Conservation (phyloP, 495 filamentous ascomycete genomes). For the Penicillium maclennaniae region DNA sequence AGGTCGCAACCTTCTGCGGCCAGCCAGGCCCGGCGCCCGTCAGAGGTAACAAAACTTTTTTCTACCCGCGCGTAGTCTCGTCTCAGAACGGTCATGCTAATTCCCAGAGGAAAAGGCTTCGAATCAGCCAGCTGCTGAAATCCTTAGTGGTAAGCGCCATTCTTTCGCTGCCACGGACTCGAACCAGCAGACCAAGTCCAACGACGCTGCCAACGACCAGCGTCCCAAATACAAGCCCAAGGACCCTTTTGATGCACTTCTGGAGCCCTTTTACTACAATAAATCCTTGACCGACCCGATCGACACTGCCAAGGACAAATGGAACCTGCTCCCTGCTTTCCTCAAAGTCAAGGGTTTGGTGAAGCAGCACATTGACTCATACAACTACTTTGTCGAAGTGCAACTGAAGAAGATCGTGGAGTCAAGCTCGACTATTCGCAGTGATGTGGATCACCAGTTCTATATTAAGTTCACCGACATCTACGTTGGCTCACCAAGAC, state of each 20-base stretch:
- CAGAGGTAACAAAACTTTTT: conserved; percentile 35
- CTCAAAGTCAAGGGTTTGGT: conserved; percentile 95
- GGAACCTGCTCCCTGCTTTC: conserved; percentile 93
- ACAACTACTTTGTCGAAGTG: conserved; percentile 93
- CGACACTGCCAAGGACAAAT: conserved; percentile 90
- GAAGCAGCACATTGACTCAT: conserved; percentile 98
- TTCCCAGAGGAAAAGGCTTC: conserved; percentile 3
- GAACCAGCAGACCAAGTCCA: conserved; percentile 6
- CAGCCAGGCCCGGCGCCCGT: conserved; percentile 17
- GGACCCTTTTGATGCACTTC: conserved; percentile 73
- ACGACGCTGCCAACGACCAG: background rate
- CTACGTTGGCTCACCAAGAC: conserved; percentile 72
- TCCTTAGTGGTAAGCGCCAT: conserved; percentile 14
- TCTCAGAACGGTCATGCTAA: conserved; percentile 2
- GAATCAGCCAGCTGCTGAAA: conserved; percentile 5
- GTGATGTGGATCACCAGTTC: conserved; percentile 84
- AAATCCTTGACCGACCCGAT: conserved; percentile 92
- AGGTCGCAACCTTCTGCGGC: conserved; percentile 27
- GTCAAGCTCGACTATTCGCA: conserved; percentile 77
- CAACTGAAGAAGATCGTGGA: conserved; percentile 94
- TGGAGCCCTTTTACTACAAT: conserved; percentile 94
- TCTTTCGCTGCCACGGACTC: conserved; percentile 15
- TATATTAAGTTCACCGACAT: conserved; percentile 89
- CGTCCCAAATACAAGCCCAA: conserved; percentile 31
- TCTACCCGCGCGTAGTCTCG: background rate